Base-by-base conservation (phyloP, 2,329 filamentous ascomycete species). In the Pyricularia pennisetigena region DNA sequence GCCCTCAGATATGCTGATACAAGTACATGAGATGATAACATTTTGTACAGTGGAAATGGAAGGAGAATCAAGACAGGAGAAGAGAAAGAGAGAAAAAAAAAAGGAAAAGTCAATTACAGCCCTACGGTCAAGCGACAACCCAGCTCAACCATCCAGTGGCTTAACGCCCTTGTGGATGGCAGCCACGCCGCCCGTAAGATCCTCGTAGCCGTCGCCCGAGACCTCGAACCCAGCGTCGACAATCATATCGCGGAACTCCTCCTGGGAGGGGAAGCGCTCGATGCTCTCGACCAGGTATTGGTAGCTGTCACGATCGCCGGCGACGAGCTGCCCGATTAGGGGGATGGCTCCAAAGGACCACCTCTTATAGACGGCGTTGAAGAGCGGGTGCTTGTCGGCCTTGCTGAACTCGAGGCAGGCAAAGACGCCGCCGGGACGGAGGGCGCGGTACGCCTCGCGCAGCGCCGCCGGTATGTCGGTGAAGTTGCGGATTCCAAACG, bases 281-380 rank as follows among this genome's bases (percentile, higher is more conserved):
- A 99, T 99, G 78, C 94, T 97, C 84, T 99, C 95, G 10, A 99
- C 95, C 10, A 99, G 84, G 79, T 99, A 99, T 83, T 99, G 95
- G 79, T 99, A 99, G 77, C 93, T 97, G 75, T 96, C 94, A 68
- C 94, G 85, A 77, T 99, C 96, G 7, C 92, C 93, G 1, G 95
- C 94, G 20, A 99, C 94, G 70, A 99, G 76, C 80, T 99, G 94
- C 2, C 95, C 96, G 75, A 99, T 97, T 72, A 99, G 79, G 0
- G 95, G 95, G 72, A 99, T 99, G 14, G 93, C 93, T 69, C 88
- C 86, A 78, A 99, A 99, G 70, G 92, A 97, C 94, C 96, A 99
- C 69, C 91, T 86, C 84, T 97, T 97, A 80, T 99, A 99, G 1
- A 94, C 79, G 23, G 88, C 87, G 78, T 98, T 91, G 75, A 99